phyloP scores from a whole-genome alignment of 345 rosid species.

The Trapa bicornis region DNA sequence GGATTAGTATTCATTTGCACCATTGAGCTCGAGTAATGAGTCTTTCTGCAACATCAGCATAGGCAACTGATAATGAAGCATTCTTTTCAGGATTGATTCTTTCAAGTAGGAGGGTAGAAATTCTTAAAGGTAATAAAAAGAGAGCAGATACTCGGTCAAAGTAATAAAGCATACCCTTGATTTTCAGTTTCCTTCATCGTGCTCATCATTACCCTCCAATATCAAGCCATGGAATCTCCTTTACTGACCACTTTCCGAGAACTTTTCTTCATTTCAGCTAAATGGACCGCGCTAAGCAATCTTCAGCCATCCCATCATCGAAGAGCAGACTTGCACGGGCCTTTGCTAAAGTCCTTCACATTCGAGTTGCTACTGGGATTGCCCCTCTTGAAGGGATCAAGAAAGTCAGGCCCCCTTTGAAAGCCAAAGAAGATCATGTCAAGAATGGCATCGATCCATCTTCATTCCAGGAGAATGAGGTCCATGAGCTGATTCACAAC shows the following conservation, averaged over 20 bases:
- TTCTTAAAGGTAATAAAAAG: background rate
- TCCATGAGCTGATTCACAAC: constrained; percentile 28
- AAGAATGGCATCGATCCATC: constrained; percentile 14
- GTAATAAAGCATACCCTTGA: background rate
- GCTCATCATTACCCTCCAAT: background rate
- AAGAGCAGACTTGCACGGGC: constrained; percentile 58
- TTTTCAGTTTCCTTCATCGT: background rate
- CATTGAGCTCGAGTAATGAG: too few species aligned
- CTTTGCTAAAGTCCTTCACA: constrained; percentile 57
- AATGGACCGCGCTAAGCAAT: constrained; percentile 58
- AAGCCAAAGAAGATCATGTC: constrained; percentile 21
- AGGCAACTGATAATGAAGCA: too few species aligned
- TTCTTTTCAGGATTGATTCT: background rate
- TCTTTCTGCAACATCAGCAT: background rate
- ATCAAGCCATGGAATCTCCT: constrained; percentile 1
- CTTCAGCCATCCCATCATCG: constrained; percentile 34
- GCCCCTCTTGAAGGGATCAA: constrained; percentile 44
- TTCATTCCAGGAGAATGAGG: constrained; percentile 28
- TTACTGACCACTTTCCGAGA: background rate
- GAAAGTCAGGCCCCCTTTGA: constrained; percentile 29
- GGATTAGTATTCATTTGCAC: too few species aligned
- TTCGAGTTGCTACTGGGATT: constrained; percentile 41
- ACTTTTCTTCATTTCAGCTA: constrained; percentile 15
- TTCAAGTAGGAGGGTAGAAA: background rate
- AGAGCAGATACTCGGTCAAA: background rate